Percentiles rank a stretch among this genome's conserved stretches.
phyloP scores from a whole-genome alignment of 139 green algal species.

The Ettlia oleoabundans region DNA sequence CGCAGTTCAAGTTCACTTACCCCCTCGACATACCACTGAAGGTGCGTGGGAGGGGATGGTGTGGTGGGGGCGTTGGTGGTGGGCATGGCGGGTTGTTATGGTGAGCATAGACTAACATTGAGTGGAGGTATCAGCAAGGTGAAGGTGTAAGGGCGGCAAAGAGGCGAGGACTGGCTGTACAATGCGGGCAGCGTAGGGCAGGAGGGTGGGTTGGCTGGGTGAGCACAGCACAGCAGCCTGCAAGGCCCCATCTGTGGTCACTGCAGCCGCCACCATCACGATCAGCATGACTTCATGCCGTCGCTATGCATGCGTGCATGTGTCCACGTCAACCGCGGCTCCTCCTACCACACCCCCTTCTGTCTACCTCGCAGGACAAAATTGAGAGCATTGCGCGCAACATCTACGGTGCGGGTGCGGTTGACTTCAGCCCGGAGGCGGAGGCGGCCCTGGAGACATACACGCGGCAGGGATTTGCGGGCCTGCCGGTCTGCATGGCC shows the following conservation, averaged over 20 bases:
- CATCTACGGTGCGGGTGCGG: conserved; percentile 85
- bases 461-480: conserved; percentile 85
- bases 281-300: too few relatives aligned
- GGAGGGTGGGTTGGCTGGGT: too few relatives aligned
- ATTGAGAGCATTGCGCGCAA: conserved; percentile 91
- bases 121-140: too few relatives aligned
- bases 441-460: conserved; percentile 76
- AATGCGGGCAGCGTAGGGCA: too few relatives aligned
- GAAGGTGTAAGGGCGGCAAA: too few relatives aligned
- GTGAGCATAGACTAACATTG: too few relatives aligned
- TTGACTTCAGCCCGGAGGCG: conserved; percentile 87
- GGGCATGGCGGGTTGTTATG: background rate
- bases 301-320: background rate
- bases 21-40: conserved; percentile 42
- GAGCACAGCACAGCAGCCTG: too few relatives aligned
- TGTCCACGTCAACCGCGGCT: background rate
- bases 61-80: background rate
- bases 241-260: too few relatives aligned
- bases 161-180: too few relatives aligned
- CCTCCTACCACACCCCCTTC: background rate
- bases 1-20: conserved; percentile 89
- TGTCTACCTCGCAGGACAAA: conserved; percentile 77
- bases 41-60: background rate
- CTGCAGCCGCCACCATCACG: too few relatives aligned
- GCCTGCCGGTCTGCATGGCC: conserved; percentile 98